Evolutionary conservation across 306 rosid genomes (phyloP).

Genomic region (Prunus armeniaca): DNA sequence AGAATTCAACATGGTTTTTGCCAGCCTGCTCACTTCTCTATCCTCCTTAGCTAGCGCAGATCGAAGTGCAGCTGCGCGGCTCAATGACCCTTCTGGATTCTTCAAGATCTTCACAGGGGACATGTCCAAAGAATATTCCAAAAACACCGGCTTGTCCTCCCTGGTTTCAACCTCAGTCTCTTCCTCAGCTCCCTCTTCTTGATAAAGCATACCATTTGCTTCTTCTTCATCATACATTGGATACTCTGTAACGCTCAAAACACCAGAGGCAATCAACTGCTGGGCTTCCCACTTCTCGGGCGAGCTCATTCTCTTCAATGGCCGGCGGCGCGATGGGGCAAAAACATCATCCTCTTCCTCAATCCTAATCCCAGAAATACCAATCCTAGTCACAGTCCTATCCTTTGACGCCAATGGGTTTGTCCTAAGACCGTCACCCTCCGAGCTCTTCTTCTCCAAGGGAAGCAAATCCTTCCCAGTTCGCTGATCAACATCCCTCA

Average conservation of each 20-base stretch:
- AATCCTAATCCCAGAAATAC: conserved; percentile 82
- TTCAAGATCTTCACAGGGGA: conserved; percentile 85
- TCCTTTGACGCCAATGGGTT: conserved; percentile 57
- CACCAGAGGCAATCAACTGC: conserved; percentile 82
- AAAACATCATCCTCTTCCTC: conserved; percentile 53
- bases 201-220: conserved; percentile 46
- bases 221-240: conserved; percentile 78
- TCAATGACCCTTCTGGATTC: conserved; percentile 82
- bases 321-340: conserved; percentile 52
- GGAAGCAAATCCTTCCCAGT: conserved; percentile 64
- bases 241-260: conserved; percentile 56
- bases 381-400: conserved; percentile 56
- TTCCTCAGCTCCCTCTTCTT: conserved; percentile 83
- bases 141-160: conserved; percentile 76
- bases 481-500: background rate
- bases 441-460: conserved; percentile 43
- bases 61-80: conserved; percentile 83
- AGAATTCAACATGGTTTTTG: conserved; percentile 73
- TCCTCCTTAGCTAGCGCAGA: conserved; percentile 85
- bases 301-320: conserved; percentile 85
- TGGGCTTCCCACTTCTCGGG: conserved; percentile 86
- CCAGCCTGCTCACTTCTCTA: conserved; percentile 77
- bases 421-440: conserved; percentile 44
- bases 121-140: conserved; percentile 74
- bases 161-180: conserved; percentile 78